Percentiles rank a stretch among this genome's conserved stretches.
Conservation (phyloP, 345 rosid genomes). For the Sisymbrium altissimum region DNA sequence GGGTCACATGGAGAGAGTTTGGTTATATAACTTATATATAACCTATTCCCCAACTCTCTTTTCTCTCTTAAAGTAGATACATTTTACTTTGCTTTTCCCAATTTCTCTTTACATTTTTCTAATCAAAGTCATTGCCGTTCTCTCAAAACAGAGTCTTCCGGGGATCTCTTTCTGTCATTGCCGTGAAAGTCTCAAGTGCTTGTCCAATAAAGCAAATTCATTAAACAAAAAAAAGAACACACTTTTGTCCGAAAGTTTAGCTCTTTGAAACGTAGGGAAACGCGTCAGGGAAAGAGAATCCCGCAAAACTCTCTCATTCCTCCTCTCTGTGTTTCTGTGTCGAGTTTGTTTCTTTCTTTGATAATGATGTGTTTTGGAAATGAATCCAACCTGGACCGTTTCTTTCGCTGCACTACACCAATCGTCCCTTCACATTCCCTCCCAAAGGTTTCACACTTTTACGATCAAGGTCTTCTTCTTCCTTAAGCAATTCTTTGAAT, state of each 20-base stretch:
- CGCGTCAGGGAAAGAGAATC: slow-evolving; percentile 11
- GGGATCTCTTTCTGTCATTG: slow-evolving; percentile 21
- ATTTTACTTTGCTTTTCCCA: background rate
- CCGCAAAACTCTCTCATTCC: slow-evolving; percentile 18
- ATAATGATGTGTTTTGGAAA: slow-evolving; percentile 15
- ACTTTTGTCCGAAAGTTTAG: slow-evolving; percentile 18
- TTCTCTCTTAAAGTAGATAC: background rate
- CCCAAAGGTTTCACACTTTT: slow-evolving; percentile 22
- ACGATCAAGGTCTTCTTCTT: background rate
- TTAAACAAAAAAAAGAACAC: background rate
- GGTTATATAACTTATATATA: background rate
- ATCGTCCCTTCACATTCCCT: slow-evolving; percentile 20
- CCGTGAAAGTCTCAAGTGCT: slow-evolving; percentile 34
- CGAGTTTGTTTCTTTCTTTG: background rate
- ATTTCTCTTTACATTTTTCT: background rate
- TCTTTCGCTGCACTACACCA: slow-evolving; percentile 29
- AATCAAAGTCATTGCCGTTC: background rate
- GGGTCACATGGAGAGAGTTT: slow-evolving; percentile 26
- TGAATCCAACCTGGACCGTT: slow-evolving; percentile 32
- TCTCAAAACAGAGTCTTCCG: slow-evolving; percentile 20
- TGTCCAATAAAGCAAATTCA: background rate
- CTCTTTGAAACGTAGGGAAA: slow-evolving; percentile 9
- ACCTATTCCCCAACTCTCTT: slow-evolving; percentile 18
- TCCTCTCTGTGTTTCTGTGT: slow-evolving; percentile 22
- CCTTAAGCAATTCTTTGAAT: background rate